A percentile compares a stretch with the other conserved stretches of the same genome.
These are phyloP conservation scores for Phaeotremella fagi DNA, from an alignment of 768 basidiomycete species.

Conservation along the genomic window DNA sequence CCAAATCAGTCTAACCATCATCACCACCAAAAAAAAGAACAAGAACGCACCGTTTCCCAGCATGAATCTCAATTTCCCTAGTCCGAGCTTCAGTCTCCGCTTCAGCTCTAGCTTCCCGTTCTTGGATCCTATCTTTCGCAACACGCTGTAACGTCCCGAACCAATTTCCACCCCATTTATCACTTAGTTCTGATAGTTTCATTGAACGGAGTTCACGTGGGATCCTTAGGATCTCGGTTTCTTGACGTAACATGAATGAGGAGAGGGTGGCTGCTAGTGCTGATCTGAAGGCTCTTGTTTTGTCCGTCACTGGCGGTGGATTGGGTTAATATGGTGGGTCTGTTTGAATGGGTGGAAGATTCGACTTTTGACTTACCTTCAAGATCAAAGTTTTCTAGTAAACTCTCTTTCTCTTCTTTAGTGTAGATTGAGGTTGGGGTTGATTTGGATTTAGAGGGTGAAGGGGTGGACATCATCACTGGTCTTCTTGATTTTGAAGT, in stretches of 20 bases:
- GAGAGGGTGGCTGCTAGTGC: constrained; percentile 33
- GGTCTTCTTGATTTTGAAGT: constrained; percentile 26
- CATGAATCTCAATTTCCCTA: constrained; percentile 21
- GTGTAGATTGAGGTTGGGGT: too few relatives aligned
- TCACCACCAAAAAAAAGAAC: background rate
- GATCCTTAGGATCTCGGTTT: constrained; percentile 45
- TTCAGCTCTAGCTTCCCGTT: constrained; percentile 21
- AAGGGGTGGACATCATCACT: constrained; percentile 27
- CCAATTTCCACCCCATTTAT: constrained; percentile 44
- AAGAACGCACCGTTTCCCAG: constrained; percentile 39
- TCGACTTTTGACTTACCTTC: constrained; percentile 37
- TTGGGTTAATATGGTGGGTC: background rate
- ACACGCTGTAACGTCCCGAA: constrained; percentile 32
- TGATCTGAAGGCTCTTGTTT: constrained; percentile 31
- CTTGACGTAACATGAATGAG: constrained; percentile 43
- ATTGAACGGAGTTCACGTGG: constrained; percentile 39
- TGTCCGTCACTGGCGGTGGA: constrained; percentile 33
- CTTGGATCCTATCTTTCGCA: constrained; percentile 25
- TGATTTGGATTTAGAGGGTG: constrained; percentile 5
- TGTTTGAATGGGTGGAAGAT: background rate
- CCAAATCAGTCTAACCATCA: too few relatives aligned
- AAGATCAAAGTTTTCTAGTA: constrained; percentile 48
- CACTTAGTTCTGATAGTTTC: constrained; percentile 41
- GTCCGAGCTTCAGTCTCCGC: constrained; percentile 7
- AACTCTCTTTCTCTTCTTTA: constrained; percentile 33